Evolutionary conservation across 371 early-diverging fungal genomes (phyloP).

Genomic region (Thermomucor indicae-seudaticae): DNA sequence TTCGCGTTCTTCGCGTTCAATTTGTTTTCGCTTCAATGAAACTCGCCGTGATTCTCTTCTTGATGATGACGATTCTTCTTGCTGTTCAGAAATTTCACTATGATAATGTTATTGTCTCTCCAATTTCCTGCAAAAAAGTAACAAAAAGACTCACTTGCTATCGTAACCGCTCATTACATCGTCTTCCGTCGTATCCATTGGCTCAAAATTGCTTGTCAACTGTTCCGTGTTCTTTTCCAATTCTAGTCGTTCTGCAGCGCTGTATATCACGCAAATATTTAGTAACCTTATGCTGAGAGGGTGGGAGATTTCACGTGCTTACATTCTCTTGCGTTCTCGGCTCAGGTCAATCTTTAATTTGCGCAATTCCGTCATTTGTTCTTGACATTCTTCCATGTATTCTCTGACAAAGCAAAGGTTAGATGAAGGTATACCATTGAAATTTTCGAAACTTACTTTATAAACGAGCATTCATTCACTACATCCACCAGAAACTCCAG

Average conservation of each 20-base stretch:
- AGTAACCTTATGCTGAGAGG: too few relatives aligned
- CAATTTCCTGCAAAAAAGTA: background rate
- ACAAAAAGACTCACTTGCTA: constrained; percentile 15
- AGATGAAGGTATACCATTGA: background rate
- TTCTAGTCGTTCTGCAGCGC: constrained; percentile 29
- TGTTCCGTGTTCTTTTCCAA: constrained; percentile 27
- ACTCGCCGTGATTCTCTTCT: constrained; percentile 53
- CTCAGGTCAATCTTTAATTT: constrained; percentile 65
- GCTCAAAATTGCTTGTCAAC: too few relatives aligned
- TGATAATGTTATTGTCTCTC: too few relatives aligned
- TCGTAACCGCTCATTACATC: constrained; percentile 19
- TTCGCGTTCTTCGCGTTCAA: constrained; percentile 49
- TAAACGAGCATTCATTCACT: constrained; percentile 39
- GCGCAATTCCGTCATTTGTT: constrained; percentile 47
- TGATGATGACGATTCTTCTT: too few relatives aligned
- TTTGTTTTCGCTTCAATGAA: constrained; percentile 46
- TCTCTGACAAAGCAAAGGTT: constrained; percentile 25
- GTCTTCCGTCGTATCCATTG: constrained; percentile 3
- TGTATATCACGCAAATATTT: too few relatives aligned
- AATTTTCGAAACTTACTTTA: constrained; percentile 24
- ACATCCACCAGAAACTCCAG: constrained; percentile 48
- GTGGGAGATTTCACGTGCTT: too few relatives aligned
- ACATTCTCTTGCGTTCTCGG: constrained; percentile 53
- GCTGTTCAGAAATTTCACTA: too few relatives aligned
- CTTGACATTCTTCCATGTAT: constrained; percentile 62